phyloP scores from a whole-genome alignment of 176 grass and related monocot genomes.

The Aegilops bicornis region DNA sequence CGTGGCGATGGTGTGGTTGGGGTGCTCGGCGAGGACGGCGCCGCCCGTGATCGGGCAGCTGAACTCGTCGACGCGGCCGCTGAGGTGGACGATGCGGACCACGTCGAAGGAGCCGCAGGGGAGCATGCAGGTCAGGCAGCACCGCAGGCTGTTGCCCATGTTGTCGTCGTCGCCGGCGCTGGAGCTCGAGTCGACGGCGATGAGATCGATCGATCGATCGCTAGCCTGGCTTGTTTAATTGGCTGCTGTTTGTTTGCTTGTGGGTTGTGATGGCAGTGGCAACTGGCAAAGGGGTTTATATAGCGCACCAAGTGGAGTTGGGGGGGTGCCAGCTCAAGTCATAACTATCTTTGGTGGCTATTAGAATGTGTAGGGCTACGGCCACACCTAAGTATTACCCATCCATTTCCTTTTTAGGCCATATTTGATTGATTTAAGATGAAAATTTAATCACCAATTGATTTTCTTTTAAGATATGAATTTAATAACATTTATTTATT shows the following conservation, averaged over 20 bases:
- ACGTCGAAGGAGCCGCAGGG: constrained; percentile 92
- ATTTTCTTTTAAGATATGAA: not conserved
- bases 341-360: constrained; percentile 29
- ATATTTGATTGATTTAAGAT: not conserved
- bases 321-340: constrained; percentile 29
- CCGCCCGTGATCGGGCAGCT: constrained; percentile 54
- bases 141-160: constrained; percentile 95
- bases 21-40: constrained; percentile 67
- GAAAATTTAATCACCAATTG: not conserved
- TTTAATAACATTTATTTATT: not conserved
- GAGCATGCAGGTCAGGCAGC: constrained; percentile 82
- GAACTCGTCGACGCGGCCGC: constrained; percentile 85
- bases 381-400: not conserved
- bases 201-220: not conserved
- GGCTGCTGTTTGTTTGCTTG: not conserved
- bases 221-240: constrained; percentile 15
- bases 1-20: constrained; percentile 79
- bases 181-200: not conserved
- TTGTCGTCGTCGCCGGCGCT: not conserved
- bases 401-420: not conserved
- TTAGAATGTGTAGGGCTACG: not conserved
- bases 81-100: constrained; percentile 82
- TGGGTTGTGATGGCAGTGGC: constrained; percentile 33
- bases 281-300: constrained; percentile 23
- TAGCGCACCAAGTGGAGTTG: constrained; percentile 39